These are phyloP conservation scores for Amoebophrya sp. DNA, from an alignment of 169 alveolate species.

Conservation along the genomic window DNA sequence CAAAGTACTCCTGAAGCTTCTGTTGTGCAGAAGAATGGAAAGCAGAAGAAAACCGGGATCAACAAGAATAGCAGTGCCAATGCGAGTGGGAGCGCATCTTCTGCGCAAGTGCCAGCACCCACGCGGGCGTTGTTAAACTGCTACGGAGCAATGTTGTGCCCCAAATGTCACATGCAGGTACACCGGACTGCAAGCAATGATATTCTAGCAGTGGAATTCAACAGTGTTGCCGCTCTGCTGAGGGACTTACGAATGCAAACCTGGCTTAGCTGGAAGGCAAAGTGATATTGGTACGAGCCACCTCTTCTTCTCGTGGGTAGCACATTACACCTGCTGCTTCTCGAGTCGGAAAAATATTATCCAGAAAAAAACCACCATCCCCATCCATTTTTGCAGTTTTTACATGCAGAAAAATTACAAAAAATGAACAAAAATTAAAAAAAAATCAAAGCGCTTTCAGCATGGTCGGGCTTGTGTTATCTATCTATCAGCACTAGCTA, in stretches of 20 bases:
- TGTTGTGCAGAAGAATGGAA: neutral
- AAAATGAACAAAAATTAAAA: no score
- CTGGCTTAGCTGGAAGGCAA: neutral
- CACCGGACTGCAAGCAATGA: neutral
- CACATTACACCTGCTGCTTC: no score
- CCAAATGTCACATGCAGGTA: neutral
- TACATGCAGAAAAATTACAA: no score
- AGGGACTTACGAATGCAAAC: neutral
- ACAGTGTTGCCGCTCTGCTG: neutral
- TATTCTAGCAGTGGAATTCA: neutral
- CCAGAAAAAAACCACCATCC: no score
- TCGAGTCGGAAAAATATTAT: no score
- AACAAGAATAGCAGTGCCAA: neutral
- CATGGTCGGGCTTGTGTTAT: no score
- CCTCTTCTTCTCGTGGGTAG: no score
- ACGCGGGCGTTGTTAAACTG: neutral
- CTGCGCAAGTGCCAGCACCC: neutral
- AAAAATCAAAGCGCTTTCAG: no score
- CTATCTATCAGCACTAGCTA: no score
- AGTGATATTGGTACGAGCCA: no score
- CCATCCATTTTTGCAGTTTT: no score
- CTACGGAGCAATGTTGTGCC: constrained; percentile 15
- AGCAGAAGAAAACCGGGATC: neutral
- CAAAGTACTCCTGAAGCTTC: neutral
- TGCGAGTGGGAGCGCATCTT: neutral